Evolutionary conservation across 768 basidiomycete species (phyloP), one percentile per base, ranked within the genome.

Genomic region (Podaxis carcinomalis): DNA sequence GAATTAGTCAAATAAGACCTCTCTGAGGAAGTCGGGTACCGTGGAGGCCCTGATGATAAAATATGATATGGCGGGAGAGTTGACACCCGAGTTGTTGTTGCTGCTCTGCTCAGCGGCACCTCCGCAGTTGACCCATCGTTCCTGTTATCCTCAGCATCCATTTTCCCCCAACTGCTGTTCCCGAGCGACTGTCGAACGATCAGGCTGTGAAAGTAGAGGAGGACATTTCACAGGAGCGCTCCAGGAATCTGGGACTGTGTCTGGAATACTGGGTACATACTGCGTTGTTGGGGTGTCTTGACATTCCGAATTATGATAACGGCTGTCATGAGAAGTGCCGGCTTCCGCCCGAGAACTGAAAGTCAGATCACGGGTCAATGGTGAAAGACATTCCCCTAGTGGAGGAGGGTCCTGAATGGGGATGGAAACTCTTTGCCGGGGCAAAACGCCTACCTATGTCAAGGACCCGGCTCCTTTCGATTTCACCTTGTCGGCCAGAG

Each of bases 341-440:
- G 13, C 25, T 37, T 5, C 49, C 19, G 23, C 28, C 36, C 35
- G 36, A 36, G n/a, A 3, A 16, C 37, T 51, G 25, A 13, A 16
- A 14, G 1, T 39, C 27, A 23, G 19, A 23, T 42, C 25, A 42
- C 25, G 27, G 32, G 16, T 40, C 16, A 32, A 32, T 27, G 44
- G 16, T 51, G 51, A 52, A 19, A 19, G 25, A 19, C 14, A 13
- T 10, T 60, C 51, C 16, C 47, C 51, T 5, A 13, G 6, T 53
- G 59, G 59, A n/a, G 59, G 59, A n/a, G 59, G 59, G 23, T 52
- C 23, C 46, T 60, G 59, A 32, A 60, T 60, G 14, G 59, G 59
- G 28, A 60, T 27, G 28, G 51, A 44, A 28, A 25, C 27, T 16
- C 51, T 60, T 53, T 60, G 25, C 27, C 51, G 51, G 11, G 39